phyloP scores from a whole-genome alignment of 2,329 filamentous ascomycete genomes.

The Penicillium sp. region DNA sequence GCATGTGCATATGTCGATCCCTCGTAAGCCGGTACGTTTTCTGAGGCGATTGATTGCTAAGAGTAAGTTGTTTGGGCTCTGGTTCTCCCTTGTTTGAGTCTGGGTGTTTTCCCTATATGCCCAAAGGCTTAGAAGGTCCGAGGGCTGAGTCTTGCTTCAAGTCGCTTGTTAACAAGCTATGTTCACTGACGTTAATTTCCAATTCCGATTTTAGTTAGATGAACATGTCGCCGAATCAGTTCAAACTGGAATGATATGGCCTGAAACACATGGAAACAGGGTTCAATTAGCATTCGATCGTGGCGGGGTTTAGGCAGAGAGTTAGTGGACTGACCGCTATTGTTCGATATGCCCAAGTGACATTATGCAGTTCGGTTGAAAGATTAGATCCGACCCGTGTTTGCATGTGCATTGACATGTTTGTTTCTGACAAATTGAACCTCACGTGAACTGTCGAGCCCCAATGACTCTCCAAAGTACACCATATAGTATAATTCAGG shows the following conservation, averaged over 20 bases:
- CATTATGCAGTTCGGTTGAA: not conserved
- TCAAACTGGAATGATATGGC: not conserved
- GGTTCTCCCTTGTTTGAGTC: not conserved
- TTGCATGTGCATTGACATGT: not conserved
- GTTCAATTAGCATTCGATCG: conserved; percentile 5
- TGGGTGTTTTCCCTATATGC: not conserved
- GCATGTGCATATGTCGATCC: conserved; percentile 9
- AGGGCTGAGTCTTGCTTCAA: not conserved
- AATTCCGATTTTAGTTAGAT: not conserved
- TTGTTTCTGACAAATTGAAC: not conserved
- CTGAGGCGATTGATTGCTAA: not conserved
- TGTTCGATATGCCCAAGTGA: not conserved
- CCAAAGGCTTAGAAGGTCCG: not conserved
- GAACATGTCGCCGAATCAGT: not conserved
- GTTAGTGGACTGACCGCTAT: not conserved
- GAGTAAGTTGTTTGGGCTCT: not conserved
- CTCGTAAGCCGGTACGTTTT: not conserved
- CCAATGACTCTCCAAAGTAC: no score
- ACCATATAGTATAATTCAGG: no score
- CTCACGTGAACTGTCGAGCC: not conserved
- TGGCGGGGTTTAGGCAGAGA: not conserved
- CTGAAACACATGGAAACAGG: conserved; percentile 3
- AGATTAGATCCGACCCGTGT: not conserved
- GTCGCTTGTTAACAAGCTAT: not conserved
- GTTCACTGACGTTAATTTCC: not conserved